Conservation (phyloP, 2,329 filamentous ascomycete genomes). For the Ambrosiella xylebori region DNA sequence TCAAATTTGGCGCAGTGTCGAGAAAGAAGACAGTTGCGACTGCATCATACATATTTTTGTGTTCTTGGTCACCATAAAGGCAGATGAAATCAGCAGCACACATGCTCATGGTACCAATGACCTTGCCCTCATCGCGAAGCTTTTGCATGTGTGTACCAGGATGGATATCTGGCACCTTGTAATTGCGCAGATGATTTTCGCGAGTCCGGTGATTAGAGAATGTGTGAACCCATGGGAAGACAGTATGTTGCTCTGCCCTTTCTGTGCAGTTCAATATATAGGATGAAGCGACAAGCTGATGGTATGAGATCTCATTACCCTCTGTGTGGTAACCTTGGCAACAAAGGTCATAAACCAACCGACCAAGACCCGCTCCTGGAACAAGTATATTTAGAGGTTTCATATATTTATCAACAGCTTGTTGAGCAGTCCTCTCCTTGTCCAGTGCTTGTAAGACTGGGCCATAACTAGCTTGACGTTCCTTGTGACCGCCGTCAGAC, state of each 20-base stretch:
- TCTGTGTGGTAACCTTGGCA: conserved; percentile 55
- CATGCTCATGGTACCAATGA: conserved; percentile 67
- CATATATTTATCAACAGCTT: not conserved
- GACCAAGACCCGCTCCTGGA: conserved; percentile 75
- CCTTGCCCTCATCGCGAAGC: conserved; percentile 6
- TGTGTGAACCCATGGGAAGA: conserved; percentile 73
- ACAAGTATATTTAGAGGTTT: conserved; percentile 51
- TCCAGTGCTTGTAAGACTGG: conserved; percentile 53
- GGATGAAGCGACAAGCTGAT: conserved; percentile 75
- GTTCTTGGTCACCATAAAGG: conserved; percentile 52
- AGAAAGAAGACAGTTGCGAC: conserved; percentile 91
- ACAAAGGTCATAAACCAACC: conserved; percentile 78
- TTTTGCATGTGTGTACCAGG: conserved; percentile 37
- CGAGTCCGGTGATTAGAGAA: conserved; percentile 75
- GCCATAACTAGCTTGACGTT: conserved; percentile 61
- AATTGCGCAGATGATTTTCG: conserved; percentile 54
- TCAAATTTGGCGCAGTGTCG: conserved; percentile 85
- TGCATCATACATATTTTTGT: conserved; percentile 52
- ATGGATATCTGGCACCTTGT: conserved; percentile 66
- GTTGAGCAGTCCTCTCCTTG: conserved; percentile 23
- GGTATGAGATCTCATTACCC: conserved; percentile 93
- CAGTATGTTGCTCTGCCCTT: conserved; percentile 42
- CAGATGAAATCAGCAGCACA: conserved; percentile 81
- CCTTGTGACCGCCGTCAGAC: conserved; percentile 57
- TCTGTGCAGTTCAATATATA: conserved; percentile 56